These are phyloP conservation scores for Saccharomyces pastorianus DNA, from an alignment of 1,139 yeast genomes.

Conservation along the genomic window DNA sequence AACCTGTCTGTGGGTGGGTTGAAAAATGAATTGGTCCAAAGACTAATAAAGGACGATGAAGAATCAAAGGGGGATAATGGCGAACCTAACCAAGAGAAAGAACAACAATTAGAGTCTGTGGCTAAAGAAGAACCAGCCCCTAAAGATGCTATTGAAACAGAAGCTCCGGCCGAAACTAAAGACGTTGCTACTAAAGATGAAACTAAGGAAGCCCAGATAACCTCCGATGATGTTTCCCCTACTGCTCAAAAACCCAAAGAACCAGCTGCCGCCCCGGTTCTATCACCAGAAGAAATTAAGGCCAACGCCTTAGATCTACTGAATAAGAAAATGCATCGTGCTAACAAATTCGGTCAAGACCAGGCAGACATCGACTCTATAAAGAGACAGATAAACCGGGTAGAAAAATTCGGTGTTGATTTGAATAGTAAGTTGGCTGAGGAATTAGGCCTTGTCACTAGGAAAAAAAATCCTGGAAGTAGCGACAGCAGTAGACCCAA, in stretches of 20 bases:
- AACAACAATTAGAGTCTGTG: conserved; percentile 12
- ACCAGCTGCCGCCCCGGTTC: conserved; percentile 24
- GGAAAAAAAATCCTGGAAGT: conserved; percentile 5
- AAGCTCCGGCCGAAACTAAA: conserved; percentile 14
- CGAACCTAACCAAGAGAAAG: conserved; percentile 2
- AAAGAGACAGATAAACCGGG: conserved; percentile 56
- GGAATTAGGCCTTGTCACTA: conserved; percentile 48
- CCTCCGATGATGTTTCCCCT: neutral
- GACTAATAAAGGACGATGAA: conserved; percentile 42
- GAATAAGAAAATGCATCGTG: conserved; percentile 59
- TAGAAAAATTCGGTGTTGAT: conserved; percentile 79
- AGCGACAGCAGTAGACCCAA: conserved; percentile 5
- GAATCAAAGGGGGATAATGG: conserved; percentile 21
- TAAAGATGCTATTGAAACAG: conserved; percentile 11
- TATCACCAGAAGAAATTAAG: conserved; percentile 60
- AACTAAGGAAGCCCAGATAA: neutral
- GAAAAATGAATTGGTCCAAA: conserved; percentile 70
- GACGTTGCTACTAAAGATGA: conserved; percentile 15
- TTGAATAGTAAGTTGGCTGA: conserved; percentile 57
- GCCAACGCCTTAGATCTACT: conserved; percentile 61
- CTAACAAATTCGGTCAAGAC: conserved; percentile 69
- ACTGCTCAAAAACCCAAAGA: neutral
- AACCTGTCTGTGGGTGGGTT: conserved; percentile 71
- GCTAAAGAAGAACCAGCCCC: conserved; percentile 24
- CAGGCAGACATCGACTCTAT: conserved; percentile 38